phyloP scores from a whole-genome alignment of 805 yeast species.

The Maudiozyma turicensis region DNA sequence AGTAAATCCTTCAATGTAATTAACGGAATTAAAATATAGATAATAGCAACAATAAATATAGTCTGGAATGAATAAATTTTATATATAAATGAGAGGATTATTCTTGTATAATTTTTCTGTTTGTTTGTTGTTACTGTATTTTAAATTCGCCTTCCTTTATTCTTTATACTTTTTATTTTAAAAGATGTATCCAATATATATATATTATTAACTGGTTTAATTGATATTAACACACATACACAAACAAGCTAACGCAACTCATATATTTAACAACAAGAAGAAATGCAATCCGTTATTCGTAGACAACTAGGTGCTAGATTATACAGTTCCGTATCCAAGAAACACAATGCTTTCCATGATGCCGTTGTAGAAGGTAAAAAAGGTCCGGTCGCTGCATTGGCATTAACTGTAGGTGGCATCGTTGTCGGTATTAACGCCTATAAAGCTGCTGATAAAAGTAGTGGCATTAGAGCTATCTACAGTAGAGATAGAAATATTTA shows the following conservation, averaged over 20 bases:
- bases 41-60: too few species aligned
- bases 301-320: background rate
- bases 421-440: background rate
- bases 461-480: slow-evolving; percentile 11
- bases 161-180: too few species aligned
- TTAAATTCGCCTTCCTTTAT: too few species aligned
- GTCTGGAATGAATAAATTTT: too few species aligned
- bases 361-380: background rate
- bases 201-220: too few species aligned
- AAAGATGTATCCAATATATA: too few species aligned
- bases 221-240: background rate
- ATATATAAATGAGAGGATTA: too few species aligned
- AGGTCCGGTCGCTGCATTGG: background rate
- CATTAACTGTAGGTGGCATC: slow-evolving; percentile 1
- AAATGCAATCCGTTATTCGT: background rate
- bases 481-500: slow-evolving; percentile 9
- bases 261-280: background rate
- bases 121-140: too few species aligned
- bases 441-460: slow-evolving; percentile 2
- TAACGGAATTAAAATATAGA: too few species aligned
- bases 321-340: background rate
- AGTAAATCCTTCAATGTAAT: too few species aligned
- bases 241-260: background rate
- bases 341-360: background rate
- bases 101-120: too few species aligned